Conservation (phyloP, 805 yeast genomes). For the Cyberlindnera veronae region DNA sequence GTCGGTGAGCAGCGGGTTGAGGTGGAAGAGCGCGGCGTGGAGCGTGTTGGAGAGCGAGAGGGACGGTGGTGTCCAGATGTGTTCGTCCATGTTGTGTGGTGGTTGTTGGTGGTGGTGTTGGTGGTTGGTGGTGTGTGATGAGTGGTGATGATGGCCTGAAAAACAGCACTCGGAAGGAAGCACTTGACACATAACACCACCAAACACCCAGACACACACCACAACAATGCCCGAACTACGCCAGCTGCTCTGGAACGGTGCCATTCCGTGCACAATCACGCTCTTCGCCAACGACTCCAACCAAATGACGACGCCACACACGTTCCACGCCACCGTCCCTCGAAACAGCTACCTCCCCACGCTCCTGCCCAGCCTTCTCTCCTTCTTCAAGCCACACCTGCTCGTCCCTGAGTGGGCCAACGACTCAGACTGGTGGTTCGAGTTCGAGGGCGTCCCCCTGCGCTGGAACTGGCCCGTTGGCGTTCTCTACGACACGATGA, state of each 20-base stretch:
- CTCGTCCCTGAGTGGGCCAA: slow-evolving; percentile 27
- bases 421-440: slow-evolving; percentile 56
- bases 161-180: no score
- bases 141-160: no score
- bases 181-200: not conserved
- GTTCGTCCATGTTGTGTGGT: no score
- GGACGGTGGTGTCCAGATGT: no score
- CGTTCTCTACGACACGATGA: slow-evolving; percentile 52
- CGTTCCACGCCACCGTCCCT: slow-evolving; percentile 7
- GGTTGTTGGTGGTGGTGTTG: no score
- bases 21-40: slow-evolving; percentile 24
- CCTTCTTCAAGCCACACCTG: slow-evolving; percentile 36
- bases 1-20: slow-evolving; percentile 28
- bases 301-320: slow-evolving; percentile 15
- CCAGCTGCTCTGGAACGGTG: slow-evolving; percentile 51
- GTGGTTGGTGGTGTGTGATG: no score
- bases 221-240: slow-evolving; percentile 32
- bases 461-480: slow-evolving; percentile 77
- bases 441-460: slow-evolving; percentile 57
- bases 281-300: slow-evolving; percentile 26
- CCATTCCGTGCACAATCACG: slow-evolving; percentile 41
- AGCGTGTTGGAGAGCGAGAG: no score
- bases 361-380: slow-evolving; percentile 34
- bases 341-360: slow-evolving; percentile 55
- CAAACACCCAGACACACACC: not conserved